phyloP scores from a whole-genome alignment of 495 filamentous ascomycete genomes.

The Penicillium soppii region DNA sequence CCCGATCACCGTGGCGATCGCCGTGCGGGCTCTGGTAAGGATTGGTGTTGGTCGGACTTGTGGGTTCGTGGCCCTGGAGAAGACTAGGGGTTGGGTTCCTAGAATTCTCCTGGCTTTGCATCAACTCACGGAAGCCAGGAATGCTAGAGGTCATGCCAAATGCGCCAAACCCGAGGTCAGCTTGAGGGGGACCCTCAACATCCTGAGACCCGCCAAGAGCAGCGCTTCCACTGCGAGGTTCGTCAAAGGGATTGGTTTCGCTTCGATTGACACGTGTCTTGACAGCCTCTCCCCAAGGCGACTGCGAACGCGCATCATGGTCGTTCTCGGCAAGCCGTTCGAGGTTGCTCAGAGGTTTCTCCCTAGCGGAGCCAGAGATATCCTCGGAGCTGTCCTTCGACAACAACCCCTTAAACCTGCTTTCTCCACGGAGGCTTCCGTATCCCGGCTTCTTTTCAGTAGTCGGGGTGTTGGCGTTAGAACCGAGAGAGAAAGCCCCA shows the following conservation, averaged over 20 bases:
- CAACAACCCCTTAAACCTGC: constrained; percentile 80
- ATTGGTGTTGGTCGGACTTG: constrained; percentile 94
- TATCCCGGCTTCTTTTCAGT: constrained; percentile 69
- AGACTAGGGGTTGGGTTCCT: constrained; percentile 57
- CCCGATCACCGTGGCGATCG: constrained; percentile 48
- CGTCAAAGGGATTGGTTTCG: constrained; percentile 82
- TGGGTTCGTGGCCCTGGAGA: constrained; percentile 60
- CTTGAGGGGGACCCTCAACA: constrained; percentile 56
- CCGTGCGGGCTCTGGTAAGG: constrained; percentile 94
- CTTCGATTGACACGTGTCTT: constrained; percentile 56
- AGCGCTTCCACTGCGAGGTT: constrained; percentile 70
- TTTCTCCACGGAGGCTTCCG: constrained; percentile 70
- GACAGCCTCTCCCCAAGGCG: constrained; percentile 53
- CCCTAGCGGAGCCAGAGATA: constrained; percentile 47
- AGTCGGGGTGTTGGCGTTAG: constrained; percentile 47
- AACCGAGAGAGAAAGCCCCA: constrained; percentile 74
- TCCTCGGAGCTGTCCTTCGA: constrained; percentile 75
- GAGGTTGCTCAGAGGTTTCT: constrained; percentile 53
- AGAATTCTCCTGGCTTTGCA: constrained; percentile 57
- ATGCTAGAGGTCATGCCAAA: constrained; percentile 83
- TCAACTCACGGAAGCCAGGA: constrained; percentile 62
- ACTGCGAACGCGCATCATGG: constrained; percentile 41
- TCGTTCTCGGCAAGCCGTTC: constrained; percentile 55
- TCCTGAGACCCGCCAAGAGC: constrained; percentile 77
- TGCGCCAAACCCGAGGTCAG: constrained; percentile 53